A percentile compares a stretch with the other conserved stretches of the same genome.
These are phyloP conservation scores for Drechslerella dactyloides DNA, from an alignment of 2,329 filamentous ascomycete genomes.

Conservation along the genomic window DNA sequence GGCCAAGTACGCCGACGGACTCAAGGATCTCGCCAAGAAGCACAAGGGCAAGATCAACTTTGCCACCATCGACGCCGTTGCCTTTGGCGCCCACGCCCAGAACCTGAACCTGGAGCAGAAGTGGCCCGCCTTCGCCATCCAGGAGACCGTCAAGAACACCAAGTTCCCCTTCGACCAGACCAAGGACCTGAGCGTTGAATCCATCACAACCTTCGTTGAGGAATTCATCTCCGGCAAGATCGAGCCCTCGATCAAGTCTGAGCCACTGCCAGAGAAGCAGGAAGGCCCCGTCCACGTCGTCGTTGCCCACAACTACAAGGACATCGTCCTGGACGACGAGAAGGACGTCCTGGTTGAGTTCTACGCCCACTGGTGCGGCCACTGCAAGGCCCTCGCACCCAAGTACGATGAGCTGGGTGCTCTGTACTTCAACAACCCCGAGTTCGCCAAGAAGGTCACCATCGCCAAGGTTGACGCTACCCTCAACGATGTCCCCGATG, in stretches of 20 bases:
- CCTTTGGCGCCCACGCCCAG: conserved; percentile 89
- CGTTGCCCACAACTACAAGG: conserved; percentile 91
- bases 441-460: conserved; percentile 76
- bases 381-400: conserved; percentile 97
- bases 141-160: conserved; percentile 91
- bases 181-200: conserved; percentile 74
- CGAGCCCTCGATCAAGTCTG: conserved; percentile 96
- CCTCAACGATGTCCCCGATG: conserved; percentile 91
- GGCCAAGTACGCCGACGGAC: conserved; percentile 72
- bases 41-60: conserved; percentile 96
- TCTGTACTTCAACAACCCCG: conserved; percentile 73
- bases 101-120: conserved; percentile 98
- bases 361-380: conserved; percentile 98
- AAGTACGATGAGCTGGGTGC: conserved; percentile 88
- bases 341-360: conserved; percentile 99
- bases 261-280: conserved; percentile 91
- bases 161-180: conserved; percentile 94
- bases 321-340: conserved; percentile 86
- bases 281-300: conserved; percentile 86
- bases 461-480: conserved; percentile 98
- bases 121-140: conserved; percentile 97
- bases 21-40: conserved; percentile 88
- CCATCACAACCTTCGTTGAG: conserved; percentile 81
- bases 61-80: conserved; percentile 92
- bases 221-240: conserved; percentile 86